phyloP scores from a whole-genome alignment of 768 basidiomycete genomes.

The Boletus rubescentipes region DNA sequence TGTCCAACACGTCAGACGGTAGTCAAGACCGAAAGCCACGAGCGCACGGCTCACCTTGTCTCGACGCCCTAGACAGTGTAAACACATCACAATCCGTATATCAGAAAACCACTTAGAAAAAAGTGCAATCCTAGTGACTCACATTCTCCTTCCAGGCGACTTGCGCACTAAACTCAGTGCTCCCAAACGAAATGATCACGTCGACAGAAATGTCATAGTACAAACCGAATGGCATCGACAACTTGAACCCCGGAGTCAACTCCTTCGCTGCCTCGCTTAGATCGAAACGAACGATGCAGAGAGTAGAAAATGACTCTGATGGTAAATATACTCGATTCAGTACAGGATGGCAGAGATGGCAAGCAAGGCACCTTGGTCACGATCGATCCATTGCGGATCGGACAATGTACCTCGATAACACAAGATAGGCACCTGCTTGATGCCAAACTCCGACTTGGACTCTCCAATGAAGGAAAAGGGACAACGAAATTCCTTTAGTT shows the following conservation, averaged over 20 bases:
- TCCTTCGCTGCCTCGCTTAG: slow-evolving; percentile 2
- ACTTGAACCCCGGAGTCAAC: not conserved
- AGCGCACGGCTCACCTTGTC: slow-evolving; percentile 1
- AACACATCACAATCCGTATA: not conserved
- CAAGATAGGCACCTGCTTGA: not conserved
- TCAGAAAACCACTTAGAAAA: not conserved
- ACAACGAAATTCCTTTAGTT: slow-evolving; percentile 17
- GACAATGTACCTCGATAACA: slow-evolving; percentile 14
- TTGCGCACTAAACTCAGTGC: slow-evolving; percentile 27
- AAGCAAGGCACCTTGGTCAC: not conserved
- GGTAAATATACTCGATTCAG: not conserved
- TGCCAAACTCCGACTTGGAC: slow-evolving; percentile 1
- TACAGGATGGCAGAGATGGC: not conserved
- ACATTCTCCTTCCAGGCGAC: slow-evolving; percentile 14
- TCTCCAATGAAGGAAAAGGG: not conserved
- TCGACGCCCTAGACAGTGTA: slow-evolving; percentile 4
- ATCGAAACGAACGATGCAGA: slow-evolving; percentile 11
- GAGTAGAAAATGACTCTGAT: slow-evolving; percentile 21
- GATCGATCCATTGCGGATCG: slow-evolving; percentile 14
- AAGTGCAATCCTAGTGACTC: not conserved
- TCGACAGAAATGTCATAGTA: slow-evolving; percentile 6
- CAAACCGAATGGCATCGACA: not conserved
- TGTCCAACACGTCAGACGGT: not conserved
- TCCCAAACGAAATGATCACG: slow-evolving; percentile 17
- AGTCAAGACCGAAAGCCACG: too few species aligned